Base-by-base conservation (phyloP, 1,139 yeast genomes). In the Oligophagozyma castellii region DNA sequence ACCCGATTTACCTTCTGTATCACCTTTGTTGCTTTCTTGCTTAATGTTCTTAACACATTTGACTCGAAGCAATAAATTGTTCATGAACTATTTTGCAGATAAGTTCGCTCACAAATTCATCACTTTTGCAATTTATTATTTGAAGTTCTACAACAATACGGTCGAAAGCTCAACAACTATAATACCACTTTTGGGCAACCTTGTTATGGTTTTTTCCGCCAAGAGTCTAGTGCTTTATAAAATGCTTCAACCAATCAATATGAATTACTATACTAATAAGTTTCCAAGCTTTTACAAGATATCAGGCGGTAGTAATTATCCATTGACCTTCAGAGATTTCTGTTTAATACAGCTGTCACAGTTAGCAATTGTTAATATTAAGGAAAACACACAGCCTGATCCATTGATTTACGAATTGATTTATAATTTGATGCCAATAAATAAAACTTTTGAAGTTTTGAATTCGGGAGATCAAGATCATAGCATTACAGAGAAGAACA, bases 11-110 rank as follows among this genome's bases (percentile, higher is more conserved):
- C 23, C 23, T 14, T 20, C 28, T 7, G 60, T 74, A 1, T 62
- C 73, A 0, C 42, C 63, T 2, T 65, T 78, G 71, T 51, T 70
- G 3, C 50, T 57, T 3, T 89, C 79, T 42, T 48, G 69, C 14
- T 49, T 71, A 3, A 64, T 78, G 53, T 48, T 86, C 5, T 46
- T 78, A 13, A 80, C 93, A 81, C 94, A 80, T 44, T 53, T 83
- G 29, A 56, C 71, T 22, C 92, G 80, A 48, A 74, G 84, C 41
- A 86, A 86, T 52, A 59, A 58, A 33, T 46, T 47, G 19, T 72
- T 74, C 41, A 64, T 65, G 36, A 46, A 56, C 5, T 56, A 67
- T 32, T 56, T 78, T 19, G 61, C 67, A 2, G 58, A 61, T 14
- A 60, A 63, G 26, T 63, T 61, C 35, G 65, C 71, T 5, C 60